Base-by-base conservation (phyloP, 768 basidiomycete genomes). In the Amanita pallidorosea region DNA sequence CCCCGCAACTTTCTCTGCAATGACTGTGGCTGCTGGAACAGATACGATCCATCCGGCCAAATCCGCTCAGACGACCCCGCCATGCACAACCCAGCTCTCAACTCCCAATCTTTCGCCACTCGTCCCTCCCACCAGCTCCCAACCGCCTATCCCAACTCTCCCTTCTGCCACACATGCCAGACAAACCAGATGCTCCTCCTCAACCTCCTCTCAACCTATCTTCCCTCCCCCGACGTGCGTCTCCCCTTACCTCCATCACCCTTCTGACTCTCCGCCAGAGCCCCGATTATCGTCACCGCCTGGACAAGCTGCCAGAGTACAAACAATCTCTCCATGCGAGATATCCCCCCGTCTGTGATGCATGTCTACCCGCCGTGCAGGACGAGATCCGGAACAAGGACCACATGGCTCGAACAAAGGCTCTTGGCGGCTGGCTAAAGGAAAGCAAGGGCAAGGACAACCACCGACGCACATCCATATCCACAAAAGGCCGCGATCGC, bases 151-250 rank as follows among this genome's bases (percentile, higher is more conserved):
- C 69, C 75, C 38, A 72, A 70, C 23, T 71, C 76, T 1, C 76
- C 79, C 7, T 94, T 95, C 68, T 97, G 93, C 66, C 82, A 85
- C 57, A 80, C 79, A 6, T 96, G 94, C 63, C 83, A 85, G 58
- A 88, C 89, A n/a, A 97, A 97, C 65, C 93, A 96, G 60, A 84
- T 81, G 70, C 75, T 97, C 35, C 70, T 91, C 48, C 70, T 88
- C 54, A 89, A 92, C 64, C 77, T 97, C 50, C 69, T 97, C 29
- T 87, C 92, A 13, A 92, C 87, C 58, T 97, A 94, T 64, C 75
- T 95, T 1, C 92, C 92, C 8, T 68, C 79, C 22, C 76, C 81
- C n/a, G 75, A 77, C 53, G 91, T 91, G 61, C 57, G 83, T 71
- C 38, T 37, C 41, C 2, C 51, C 11, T 15, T 35, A 9, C 17